Percentiles rank a stretch among this genome's conserved stretches.
These are phyloP conservation scores for Patellaria atrata DNA, from an alignment of 495 filamentous ascomycete genomes.

Conservation along the genomic window DNA sequence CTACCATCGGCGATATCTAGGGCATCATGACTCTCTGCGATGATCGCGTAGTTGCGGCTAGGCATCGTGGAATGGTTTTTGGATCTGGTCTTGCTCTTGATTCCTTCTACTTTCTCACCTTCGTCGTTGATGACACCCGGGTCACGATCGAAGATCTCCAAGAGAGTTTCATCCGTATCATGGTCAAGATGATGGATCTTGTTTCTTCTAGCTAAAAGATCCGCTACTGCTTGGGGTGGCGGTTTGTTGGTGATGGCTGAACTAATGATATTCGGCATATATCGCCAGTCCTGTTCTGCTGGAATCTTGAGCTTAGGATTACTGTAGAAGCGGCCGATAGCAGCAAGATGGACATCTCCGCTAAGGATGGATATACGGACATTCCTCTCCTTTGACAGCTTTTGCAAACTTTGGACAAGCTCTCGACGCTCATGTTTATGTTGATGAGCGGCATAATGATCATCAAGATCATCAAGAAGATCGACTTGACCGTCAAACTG, in stretches of 20 bases:
- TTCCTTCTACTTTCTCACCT: conserved; percentile 1
- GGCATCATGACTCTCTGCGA: conserved; percentile 45
- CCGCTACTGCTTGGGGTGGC: conserved; percentile 76
- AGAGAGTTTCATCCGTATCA: conserved; percentile 76
- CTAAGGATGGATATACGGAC: conserved; percentile 75
- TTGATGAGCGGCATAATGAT: conserved; percentile 84
- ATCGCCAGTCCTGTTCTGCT: conserved; percentile 49
- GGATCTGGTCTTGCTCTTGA: conserved; percentile 41
- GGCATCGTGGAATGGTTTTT: conserved; percentile 85
- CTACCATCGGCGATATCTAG: conserved; percentile 1
- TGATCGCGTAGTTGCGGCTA: conserved; percentile 69
- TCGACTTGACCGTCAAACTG: conserved; percentile 84
- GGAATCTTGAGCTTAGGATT: conserved; percentile 47
- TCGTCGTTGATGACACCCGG: conserved; percentile 40
- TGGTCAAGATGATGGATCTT: conserved; percentile 84
- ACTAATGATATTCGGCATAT: conserved; percentile 62
- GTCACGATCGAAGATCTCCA: conserved; percentile 72
- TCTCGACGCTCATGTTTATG: conserved; percentile 78
- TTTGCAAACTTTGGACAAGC: conserved; percentile 61
- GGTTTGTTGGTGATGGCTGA: conserved; percentile 89
- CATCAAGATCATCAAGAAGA: conserved; percentile 83
- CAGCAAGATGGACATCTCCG: conserved; percentile 65
- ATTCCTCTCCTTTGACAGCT: conserved; percentile 51
- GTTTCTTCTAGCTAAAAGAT: conserved; percentile 70
- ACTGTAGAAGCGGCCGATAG: conserved; percentile 61